Conservation (phyloP, 805 yeast species). For the Zygoascus flipseniorum region DNA sequence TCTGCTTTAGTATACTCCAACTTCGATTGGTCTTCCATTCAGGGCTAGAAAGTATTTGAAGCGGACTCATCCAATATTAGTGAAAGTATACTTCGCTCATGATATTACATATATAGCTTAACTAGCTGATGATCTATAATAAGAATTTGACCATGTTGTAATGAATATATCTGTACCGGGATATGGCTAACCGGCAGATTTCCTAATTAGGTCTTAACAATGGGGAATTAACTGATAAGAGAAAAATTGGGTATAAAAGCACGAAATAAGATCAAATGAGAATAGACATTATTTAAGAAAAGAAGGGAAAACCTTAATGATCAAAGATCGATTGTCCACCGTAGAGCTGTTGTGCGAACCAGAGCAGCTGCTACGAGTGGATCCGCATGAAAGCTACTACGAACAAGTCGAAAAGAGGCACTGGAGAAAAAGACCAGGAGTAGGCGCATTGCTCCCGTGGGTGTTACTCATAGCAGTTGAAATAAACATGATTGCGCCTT, state of each 20-base stretch:
- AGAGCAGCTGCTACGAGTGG: background rate
- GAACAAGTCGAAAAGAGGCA: background rate
- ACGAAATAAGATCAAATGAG: background rate
- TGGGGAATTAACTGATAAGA: background rate
- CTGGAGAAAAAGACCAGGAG: background rate
- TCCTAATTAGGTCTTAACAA: background rate
- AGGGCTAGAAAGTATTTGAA: background rate
- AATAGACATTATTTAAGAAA: background rate
- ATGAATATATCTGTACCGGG: background rate
- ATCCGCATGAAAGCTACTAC: background rate
- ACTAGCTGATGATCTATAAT: background rate
- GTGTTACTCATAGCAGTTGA: background rate
- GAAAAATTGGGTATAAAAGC: too few species aligned
- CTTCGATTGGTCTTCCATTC: slow-evolving; percentile 31
- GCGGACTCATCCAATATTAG: too few species aligned
- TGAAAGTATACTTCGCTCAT: too few species aligned
- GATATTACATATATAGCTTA: background rate
- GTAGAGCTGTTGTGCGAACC: background rate
- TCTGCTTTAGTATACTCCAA: slow-evolving; percentile 88
- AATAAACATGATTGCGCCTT: background rate
- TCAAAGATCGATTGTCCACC: too few species aligned
- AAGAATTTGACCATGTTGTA: background rate
- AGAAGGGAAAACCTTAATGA: too few species aligned
- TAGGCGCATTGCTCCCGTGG: background rate
- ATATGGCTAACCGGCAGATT: background rate